Base-by-base conservation (phyloP, 306 rosid genomes). In the Cicer yamashitae region DNA sequence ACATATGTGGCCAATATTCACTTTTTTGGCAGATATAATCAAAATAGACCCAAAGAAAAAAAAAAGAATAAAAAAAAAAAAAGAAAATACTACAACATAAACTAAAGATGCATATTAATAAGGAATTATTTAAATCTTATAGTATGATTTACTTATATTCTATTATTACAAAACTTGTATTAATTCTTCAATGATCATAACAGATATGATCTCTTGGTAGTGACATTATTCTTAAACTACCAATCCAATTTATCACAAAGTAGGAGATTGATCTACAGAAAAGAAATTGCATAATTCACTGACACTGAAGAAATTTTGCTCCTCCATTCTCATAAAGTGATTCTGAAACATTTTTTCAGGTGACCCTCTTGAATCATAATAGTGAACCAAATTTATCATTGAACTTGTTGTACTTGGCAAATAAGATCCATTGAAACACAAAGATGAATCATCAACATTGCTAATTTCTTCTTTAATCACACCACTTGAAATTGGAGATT, bases 221-320 rank as follows among this genome's bases (percentile, higher is more conserved):
- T 54, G 47, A 5, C 48, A 76, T 30, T 67, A 81, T 58, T 82
- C 74, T 37, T 75, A 60, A 41, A 73, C 59, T 83, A 86, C 7
- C 12, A 56, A 66, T 46, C 30, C 34, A 60, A 1, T 46, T 25
- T 7, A 56, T 78, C 87, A 69, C 69, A 91, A 88, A 46, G 83
- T 82, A 11, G 96, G 96, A 71, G 90, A 92, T 76, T 89, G 96
- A 84, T 91, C 96, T 14, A 89, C 90, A 14, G 96, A 87, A 76
- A 82, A 86, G 88, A 91, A 91, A 87, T 77, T 81, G 72, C 84
- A 87, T 17, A 85, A 70, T 61, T 87, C 93, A 10, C 79, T 90
- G 47, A 80, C 20, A 37, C 58, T 65, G 56, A 84, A 81, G 67
- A 87, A 72, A 60, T 61, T 83, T 69, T 84, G 90, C 58, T 90